Evolutionary conservation across 2,329 filamentous ascomycete species (phyloP).

Genomic region (Microcyclospora pomicola): DNA sequence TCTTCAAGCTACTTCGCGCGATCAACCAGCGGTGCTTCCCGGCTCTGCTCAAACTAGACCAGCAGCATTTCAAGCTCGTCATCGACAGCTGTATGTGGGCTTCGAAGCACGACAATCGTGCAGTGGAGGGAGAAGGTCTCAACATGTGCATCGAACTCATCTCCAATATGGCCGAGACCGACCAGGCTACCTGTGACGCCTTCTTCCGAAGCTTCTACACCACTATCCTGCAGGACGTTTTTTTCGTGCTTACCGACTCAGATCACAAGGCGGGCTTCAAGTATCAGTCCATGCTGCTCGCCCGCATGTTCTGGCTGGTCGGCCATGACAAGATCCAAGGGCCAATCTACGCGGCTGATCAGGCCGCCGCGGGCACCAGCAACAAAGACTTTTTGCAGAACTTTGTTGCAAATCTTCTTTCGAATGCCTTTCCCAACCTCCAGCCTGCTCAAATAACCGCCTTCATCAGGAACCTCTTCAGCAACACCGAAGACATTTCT

Average conservation of each 20-base stretch:
- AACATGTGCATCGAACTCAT: slow-evolving; percentile 98
- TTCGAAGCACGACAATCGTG: slow-evolving; percentile 98
- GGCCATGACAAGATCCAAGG: slow-evolving; percentile 79
- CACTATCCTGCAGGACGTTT: slow-evolving; percentile 89
- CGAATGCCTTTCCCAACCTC: slow-evolving; percentile 86
- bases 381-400: slow-evolving; percentile 85
- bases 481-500: slow-evolving; percentile 73
- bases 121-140: slow-evolving; percentile 88
- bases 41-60: slow-evolving; percentile 82
- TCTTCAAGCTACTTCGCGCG: slow-evolving; percentile 89
- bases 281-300: slow-evolving; percentile 84
- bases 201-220: slow-evolving; percentile 99
- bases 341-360: slow-evolving; percentile 74
- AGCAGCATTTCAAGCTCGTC: slow-evolving; percentile 96
- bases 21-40: slow-evolving; percentile 98
- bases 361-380: slow-evolving; percentile 66
- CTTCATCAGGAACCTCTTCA: slow-evolving; percentile 84
- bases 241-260: slow-evolving; percentile 93
- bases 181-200: slow-evolving; percentile 69
- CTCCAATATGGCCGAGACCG: slow-evolving; percentile 79
- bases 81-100: slow-evolving; percentile 99
- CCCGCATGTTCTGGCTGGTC: slow-evolving; percentile 95
- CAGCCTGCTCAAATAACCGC: slow-evolving; percentile 67
- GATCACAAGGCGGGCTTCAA: slow-evolving; percentile 99
- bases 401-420: slow-evolving; percentile 72